Evolutionary conservation across 345 rosid genomes (phyloP).

Genomic region (Pistacia vera): DNA sequence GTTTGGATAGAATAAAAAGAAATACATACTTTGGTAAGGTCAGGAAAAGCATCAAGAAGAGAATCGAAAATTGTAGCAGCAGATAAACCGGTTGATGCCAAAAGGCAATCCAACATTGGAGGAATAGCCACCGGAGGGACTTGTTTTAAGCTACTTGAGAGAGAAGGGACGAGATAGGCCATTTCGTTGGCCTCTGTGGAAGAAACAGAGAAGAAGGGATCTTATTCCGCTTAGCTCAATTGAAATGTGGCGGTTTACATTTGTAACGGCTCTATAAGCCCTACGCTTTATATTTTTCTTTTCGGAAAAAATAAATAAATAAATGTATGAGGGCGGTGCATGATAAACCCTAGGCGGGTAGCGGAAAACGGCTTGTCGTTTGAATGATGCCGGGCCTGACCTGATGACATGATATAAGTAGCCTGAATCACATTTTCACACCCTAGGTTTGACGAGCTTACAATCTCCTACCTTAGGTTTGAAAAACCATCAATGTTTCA

Average conservation of each 20-base stretch:
- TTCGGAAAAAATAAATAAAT: no score
- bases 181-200: slow-evolving; percentile 21
- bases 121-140: slow-evolving; percentile 76
- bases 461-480: not conserved
- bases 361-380: not conserved
- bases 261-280: not conserved
- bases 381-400: not conserved
- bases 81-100: slow-evolving; percentile 65
- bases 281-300: not conserved
- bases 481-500: not conserved
- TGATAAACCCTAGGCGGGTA: not conserved
- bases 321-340: not conserved
- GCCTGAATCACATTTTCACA: no score
- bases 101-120: slow-evolving; percentile 79
- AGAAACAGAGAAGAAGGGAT: not conserved
- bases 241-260: not conserved
- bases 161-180: slow-evolving; percentile 53
- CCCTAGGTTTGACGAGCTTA: no score
- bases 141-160: slow-evolving; percentile 57
- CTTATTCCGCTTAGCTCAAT: not conserved
- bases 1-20: not conserved
- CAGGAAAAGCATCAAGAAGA: slow-evolving; percentile 44
- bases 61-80: slow-evolving; percentile 57
- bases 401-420: no score
- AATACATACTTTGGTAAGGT: slow-evolving; percentile 44